Conservation (phyloP, 148 eudicot species). For the Diospyros lotus region DNA sequence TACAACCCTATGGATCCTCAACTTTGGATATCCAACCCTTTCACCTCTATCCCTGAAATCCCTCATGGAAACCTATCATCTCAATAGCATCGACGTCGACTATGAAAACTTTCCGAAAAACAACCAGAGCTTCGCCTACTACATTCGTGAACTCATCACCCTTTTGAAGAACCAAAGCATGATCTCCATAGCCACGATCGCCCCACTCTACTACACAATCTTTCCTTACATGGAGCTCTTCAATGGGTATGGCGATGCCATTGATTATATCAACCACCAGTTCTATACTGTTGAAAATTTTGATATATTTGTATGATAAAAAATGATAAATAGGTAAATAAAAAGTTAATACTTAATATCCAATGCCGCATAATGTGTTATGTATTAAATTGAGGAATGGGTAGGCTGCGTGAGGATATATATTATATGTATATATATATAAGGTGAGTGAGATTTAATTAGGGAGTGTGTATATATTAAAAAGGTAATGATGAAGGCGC, state of each 20-base stretch:
- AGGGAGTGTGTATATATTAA: too few species aligned
- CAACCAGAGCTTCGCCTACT: conserved; percentile 32
- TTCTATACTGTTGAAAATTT: conserved; percentile 23
- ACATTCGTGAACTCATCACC: conserved; percentile 37
- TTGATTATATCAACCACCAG: conserved; percentile 41
- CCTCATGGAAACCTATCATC: conserved; percentile 26
- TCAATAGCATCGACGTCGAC: conserved; percentile 40
- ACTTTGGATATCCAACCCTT: conserved; percentile 36
- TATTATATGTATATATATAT: too few species aligned
- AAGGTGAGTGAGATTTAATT: too few species aligned
- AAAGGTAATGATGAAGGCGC: too few species aligned
- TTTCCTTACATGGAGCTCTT: conserved; percentile 27
- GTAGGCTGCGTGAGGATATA: too few species aligned
- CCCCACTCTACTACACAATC: conserved; percentile 22
- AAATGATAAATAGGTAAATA: too few species aligned
- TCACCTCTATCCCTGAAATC: conserved; percentile 24
- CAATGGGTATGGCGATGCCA: conserved; percentile 21
- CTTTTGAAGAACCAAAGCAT: conserved; percentile 32
- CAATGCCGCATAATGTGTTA: too few species aligned
- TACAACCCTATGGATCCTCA: conserved; percentile 19
- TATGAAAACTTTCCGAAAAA: conserved; percentile 33
- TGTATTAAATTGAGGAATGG: too few species aligned
- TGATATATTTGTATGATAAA: too few species aligned
- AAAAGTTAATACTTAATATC: too few species aligned
- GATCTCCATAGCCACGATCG: conserved; percentile 33